A percentile compares a stretch with the other conserved stretches of the same genome.
These are phyloP conservation scores for Trichoderma sp. DNA, from an alignment of 2,329 filamentous ascomycete genomes.

Conservation along the genomic window DNA sequence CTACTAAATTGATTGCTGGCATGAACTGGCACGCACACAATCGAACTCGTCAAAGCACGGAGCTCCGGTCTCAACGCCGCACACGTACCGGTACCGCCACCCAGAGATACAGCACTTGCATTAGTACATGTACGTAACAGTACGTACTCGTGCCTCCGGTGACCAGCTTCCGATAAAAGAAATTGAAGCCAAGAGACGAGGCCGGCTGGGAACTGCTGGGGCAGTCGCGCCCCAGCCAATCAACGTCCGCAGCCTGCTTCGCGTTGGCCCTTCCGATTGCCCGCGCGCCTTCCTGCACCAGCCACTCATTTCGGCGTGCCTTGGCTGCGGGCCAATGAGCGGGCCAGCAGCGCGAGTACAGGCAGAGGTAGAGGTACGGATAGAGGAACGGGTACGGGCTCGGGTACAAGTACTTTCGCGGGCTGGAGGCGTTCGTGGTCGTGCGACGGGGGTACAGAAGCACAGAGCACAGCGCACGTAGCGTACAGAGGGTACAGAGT, in stretches of 20 bases:
- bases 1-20: too few relatives aligned
- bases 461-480: too few relatives aligned
- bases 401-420: not conserved
- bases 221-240: not conserved
- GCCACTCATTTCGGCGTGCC: slow-evolving; percentile 17
- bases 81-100: not conserved
- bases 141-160: not conserved
- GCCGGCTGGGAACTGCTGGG: slow-evolving; percentile 11
- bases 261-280: slow-evolving; percentile 5
- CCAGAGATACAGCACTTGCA: slow-evolving; percentile 6
- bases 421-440: slow-evolving; percentile 6
- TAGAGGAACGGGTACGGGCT: not conserved
- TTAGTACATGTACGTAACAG: not conserved
- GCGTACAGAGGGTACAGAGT: too few relatives aligned
- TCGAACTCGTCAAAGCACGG: too few relatives aligned
- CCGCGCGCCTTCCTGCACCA: slow-evolving; percentile 16
- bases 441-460: not conserved
- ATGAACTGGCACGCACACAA: not conserved
- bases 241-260: not conserved
- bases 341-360: not conserved
- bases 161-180: slow-evolving; percentile 10
- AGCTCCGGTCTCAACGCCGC: not conserved
- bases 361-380: not conserved
- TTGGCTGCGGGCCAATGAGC: not conserved
- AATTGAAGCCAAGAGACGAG: not conserved